Conservation (phyloP, 2,329 filamentous ascomycete species). For the Cadophora luteo-olivacea region DNA sequence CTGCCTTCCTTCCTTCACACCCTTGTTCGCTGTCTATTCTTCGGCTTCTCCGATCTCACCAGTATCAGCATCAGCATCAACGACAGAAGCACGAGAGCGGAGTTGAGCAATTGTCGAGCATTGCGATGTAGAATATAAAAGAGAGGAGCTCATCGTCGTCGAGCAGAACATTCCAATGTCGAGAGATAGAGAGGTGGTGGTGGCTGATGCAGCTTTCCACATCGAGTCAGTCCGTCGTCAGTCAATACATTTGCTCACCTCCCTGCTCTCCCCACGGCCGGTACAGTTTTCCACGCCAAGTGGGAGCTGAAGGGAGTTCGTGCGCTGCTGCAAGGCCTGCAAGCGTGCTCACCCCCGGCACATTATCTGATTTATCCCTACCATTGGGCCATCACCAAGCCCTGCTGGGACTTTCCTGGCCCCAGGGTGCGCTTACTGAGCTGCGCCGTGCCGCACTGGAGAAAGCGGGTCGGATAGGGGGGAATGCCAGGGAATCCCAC, state of each 20-base stretch:
- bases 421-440: background rate
- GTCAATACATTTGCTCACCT: constrained; percentile 21
- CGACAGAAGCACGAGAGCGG: background rate
- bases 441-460: constrained; percentile 26
- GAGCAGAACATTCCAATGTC: background rate
- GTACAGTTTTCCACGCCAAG: background rate
- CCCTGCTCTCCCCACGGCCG: background rate
- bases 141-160: constrained; percentile 14
- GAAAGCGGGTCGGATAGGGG: constrained; percentile 9
- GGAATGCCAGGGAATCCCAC: constrained; percentile 12
- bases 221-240: constrained; percentile 17
- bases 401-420: background rate
- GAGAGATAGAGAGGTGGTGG: background rate
- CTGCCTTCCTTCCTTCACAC: background rate
- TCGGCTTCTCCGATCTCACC: constrained; percentile 16
- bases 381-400: constrained; percentile 4
- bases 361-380: constrained; percentile 23
- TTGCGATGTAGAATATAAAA: constrained; percentile 6
- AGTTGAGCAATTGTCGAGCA: constrained; percentile 16
- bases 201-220: constrained; percentile 22
- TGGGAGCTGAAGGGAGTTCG: constrained; percentile 25
- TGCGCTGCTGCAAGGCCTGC: constrained; percentile 11
- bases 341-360: constrained; percentile 11
- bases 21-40: background rate
- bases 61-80: background rate